Evolutionary conservation across 2,329 filamentous ascomycete species (phyloP), one percentile per base, ranked within the genome.

Genomic region (Sphaerulina vaccinii): DNA sequence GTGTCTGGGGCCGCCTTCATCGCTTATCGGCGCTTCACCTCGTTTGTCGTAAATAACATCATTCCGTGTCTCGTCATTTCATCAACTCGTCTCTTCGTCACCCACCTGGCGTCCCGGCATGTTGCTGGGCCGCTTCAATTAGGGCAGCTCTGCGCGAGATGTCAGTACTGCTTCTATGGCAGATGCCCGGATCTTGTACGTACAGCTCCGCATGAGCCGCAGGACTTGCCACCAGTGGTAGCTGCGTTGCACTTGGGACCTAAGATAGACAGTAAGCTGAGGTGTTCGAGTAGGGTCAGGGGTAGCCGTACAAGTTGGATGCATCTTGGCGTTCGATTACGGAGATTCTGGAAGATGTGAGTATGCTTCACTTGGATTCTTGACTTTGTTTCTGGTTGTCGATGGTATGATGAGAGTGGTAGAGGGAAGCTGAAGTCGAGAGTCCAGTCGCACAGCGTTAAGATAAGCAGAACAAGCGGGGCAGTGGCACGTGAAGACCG

Each of bases 241-340:
- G 57, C 49, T 18, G 65, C 59, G 47, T 59, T 59, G 62, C 67
- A 69, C 52, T 67, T 68, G 22, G 67, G 67, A 47, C 66, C 67
- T 52, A 52, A 43, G 35, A 35, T 19, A 35, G 46, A 43, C 24
- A 37, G 52, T 43, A 42, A 49, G 38, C 23, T 41, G 16, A 21
- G 19, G 6, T 5, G 21, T 9, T 10, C 2, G 11, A 27, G n/a
- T 8, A 22, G 39, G 22, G 11, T 13, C 22, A 11, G 37, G n/a
- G 15, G n/a, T 13, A 16, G 35, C 29, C 56, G 33, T 23, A 60
- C 58, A 60, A 27, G 58, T 52, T 16, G 53, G 39, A 51, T 60
- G 58, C 58, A 60, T 60, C 27, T 11, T 58, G 55, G 15, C 16
- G 39, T 13, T 13, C 10, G n/a, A 32, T 6, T n/a, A n/a, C n/a